Base-by-base conservation (phyloP, 1,139 yeast species). In the Protomyces macrosporus region DNA sequence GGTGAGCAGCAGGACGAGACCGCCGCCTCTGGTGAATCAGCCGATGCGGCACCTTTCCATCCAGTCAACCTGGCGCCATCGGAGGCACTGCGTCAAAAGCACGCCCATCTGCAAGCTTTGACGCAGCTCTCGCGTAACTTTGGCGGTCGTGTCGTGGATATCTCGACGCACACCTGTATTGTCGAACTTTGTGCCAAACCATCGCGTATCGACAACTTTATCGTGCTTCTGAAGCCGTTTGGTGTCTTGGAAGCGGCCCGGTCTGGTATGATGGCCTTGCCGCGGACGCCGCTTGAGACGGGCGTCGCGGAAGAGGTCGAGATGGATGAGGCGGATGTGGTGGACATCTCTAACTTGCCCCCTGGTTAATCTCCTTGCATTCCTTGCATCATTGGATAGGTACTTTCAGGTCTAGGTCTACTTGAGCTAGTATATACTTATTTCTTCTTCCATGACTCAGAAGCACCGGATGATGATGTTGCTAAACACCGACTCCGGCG, bases 211-310 rank as follows among this genome's bases (percentile, higher is more conserved):
- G 81, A 93, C 55, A 85, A 95, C 51, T 90, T 90, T 76, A 83
- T 93, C 74, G 89, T 88, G 69, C 83, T 93, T 73, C 81, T 91
- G 73, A 95, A 90, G 74, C 98, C 98, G 59, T 93, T 93, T 74
- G 98, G 98, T 72, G 86, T 93, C 66, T 82, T 93, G 75, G 98
- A 93, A 78, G 87, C 93, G 71, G 97, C 98, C 57, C 85, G 98
- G 78, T 87, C 96, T 33, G 98, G 98, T 77, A 90, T 91, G 96
- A 90, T 93, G 90, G 98, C 98, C 7, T 81, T 93, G 72, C 96
- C 98, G 73, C 86, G 98, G 82, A 90, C 98, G 60, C 97, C 97
- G 58, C 79, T 90, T 71, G 86, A 82, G 65, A 71, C 71, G 40
- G 82, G 81, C 65, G 75, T 76, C 39, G 72, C 69, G 52, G 79